phyloP scores from a whole-genome alignment of 75 land plant species.

The Pinus albicaulis region DNA sequence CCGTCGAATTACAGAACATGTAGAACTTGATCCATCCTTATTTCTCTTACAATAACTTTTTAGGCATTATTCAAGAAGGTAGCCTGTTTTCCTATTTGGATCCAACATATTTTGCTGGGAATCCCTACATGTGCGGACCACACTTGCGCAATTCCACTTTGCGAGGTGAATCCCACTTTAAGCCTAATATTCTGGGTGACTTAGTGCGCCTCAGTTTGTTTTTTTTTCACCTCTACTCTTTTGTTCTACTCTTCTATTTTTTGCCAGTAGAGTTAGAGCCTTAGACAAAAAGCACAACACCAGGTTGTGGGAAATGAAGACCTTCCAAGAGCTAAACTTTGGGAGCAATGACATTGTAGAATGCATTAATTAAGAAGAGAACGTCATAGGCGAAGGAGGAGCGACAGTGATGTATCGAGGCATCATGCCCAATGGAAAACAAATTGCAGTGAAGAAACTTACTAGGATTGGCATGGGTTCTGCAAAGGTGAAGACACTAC shows the following conservation, averaged over 20 bases:
- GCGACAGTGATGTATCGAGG: conserved; percentile 75
- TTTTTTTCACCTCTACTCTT: conserved; percentile 32
- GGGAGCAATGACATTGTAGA: conserved; percentile 43
- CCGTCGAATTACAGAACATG: conserved; percentile 20
- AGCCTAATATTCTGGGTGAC: conserved; percentile 21
- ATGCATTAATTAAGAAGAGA: conserved; percentile 25
- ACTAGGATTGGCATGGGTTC: conserved; percentile 20
- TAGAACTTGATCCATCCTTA: conserved; percentile 16
- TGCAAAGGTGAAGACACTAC: conserved; percentile 67
- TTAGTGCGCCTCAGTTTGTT: too few relatives aligned
- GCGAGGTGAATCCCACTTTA: conserved; percentile 2
- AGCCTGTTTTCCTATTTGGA: background rate
- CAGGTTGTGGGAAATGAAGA: conserved; percentile 56
- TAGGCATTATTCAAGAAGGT: conserved; percentile 22
- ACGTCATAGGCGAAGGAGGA: conserved; percentile 74
- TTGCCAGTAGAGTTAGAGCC: conserved; percentile 14
- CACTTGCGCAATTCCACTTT: too few relatives aligned
- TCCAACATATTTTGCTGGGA: conserved; percentile 27
- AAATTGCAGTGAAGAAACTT: conserved; percentile 82
- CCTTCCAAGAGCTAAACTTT: conserved; percentile 63
- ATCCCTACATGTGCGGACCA: conserved; percentile 33
- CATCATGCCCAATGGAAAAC: conserved; percentile 52
- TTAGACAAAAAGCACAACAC: conserved; percentile 5
- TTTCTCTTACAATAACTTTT: conserved; percentile 51
- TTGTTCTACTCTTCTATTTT: conserved; percentile 13